A percentile compares a stretch with the other conserved stretches of the same genome.
phyloP scores from a whole-genome alignment of 257 asterid genomes.

The Primulina huaijiensis region DNA sequence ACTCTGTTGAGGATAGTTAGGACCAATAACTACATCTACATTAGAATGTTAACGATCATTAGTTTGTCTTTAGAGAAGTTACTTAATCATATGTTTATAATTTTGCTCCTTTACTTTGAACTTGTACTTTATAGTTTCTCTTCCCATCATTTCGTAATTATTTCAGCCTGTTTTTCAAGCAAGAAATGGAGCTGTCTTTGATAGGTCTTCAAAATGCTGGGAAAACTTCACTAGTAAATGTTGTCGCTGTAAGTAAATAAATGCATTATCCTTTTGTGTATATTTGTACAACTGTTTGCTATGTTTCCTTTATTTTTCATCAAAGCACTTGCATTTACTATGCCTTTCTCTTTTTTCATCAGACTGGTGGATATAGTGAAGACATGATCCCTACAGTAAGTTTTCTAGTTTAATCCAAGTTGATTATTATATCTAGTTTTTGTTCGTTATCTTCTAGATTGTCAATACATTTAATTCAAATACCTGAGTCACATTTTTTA shows the following conservation, averaged over 20 bases:
- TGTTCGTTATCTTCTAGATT: slow-evolving; percentile 11
- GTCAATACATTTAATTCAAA: slow-evolving; percentile 6
- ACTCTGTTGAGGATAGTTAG: background rate
- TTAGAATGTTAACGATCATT: background rate
- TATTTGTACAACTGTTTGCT: background rate
- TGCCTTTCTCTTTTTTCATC: slow-evolving; percentile 5
- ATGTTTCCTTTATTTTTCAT: background rate
- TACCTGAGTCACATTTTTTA: slow-evolving; percentile 1
- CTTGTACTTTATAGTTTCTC: slow-evolving; percentile 5
- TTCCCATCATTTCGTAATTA: slow-evolving; percentile 10
- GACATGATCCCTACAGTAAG: slow-evolving; percentile 99
- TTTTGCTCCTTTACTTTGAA: slow-evolving; percentile 7
- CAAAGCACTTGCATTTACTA: background rate
- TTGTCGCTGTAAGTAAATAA: slow-evolving; percentile 76
- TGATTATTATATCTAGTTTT: slow-evolving; percentile 13
- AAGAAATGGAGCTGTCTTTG: slow-evolving; percentile 98
- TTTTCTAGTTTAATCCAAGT: slow-evolving; percentile 24
- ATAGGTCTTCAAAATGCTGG: slow-evolving; percentile 99
- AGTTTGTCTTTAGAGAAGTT: slow-evolving; percentile 8
- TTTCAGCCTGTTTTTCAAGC: slow-evolving; percentile 94
- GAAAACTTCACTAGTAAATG: slow-evolving; percentile 95
- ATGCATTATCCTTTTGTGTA: slow-evolving; percentile 5
- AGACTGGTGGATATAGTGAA: slow-evolving; percentile 99
- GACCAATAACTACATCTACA: background rate
- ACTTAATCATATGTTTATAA: background rate